These are phyloP conservation scores for Persicaria tinctoria DNA, from an alignment of 148 eudicot species.

Conservation along the genomic window DNA sequence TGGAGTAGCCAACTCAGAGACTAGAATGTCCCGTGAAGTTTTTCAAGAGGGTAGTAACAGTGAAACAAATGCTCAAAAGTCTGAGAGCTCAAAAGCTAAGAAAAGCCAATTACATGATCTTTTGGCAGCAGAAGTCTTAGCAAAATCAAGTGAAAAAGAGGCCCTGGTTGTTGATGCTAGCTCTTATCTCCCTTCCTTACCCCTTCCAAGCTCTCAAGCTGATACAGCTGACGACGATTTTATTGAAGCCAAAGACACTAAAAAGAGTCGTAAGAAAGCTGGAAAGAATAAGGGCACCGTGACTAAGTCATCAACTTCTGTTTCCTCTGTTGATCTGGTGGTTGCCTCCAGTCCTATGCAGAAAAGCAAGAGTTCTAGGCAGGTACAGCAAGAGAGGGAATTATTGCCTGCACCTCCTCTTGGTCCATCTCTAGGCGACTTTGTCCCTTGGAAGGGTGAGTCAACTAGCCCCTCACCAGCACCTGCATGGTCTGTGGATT, in stretches of 20 bases:
- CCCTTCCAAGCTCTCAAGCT: slow-evolving; percentile 25
- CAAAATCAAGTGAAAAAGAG: slow-evolving; percentile 39
- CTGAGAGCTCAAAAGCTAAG: slow-evolving; percentile 39
- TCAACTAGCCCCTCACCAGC: slow-evolving; percentile 50
- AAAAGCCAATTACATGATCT: slow-evolving; percentile 74
- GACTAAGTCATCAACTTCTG: slow-evolving; percentile 37
- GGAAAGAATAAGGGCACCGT: slow-evolving; percentile 69
- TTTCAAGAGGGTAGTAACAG: slow-evolving; percentile 18
- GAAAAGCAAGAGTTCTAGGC: slow-evolving; percentile 52
- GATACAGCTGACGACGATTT: slow-evolving; percentile 50
- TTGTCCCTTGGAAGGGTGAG: slow-evolving; percentile 89
- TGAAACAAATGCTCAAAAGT: slow-evolving; percentile 15
- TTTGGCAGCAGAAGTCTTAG: slow-evolving; percentile 48
- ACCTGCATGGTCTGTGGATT: slow-evolving; percentile 86
- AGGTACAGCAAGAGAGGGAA: slow-evolving; percentile 52
- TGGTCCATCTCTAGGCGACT: slow-evolving; percentile 91
- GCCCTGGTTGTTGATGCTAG: slow-evolving; percentile 24
- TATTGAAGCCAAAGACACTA: slow-evolving; percentile 88
- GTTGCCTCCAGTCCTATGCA: slow-evolving; percentile 44
- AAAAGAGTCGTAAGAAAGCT: slow-evolving; percentile 86
- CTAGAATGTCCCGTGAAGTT: slow-evolving; percentile 34
- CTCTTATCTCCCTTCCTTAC: slow-evolving; percentile 25
- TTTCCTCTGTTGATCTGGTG: slow-evolving; percentile 31
- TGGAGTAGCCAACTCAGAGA: slow-evolving; percentile 47
- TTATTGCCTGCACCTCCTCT: slow-evolving; percentile 60